Conservation (phyloP, 1,284 basidiomycete genomes). For the Apiotrichum siamense region DNA sequence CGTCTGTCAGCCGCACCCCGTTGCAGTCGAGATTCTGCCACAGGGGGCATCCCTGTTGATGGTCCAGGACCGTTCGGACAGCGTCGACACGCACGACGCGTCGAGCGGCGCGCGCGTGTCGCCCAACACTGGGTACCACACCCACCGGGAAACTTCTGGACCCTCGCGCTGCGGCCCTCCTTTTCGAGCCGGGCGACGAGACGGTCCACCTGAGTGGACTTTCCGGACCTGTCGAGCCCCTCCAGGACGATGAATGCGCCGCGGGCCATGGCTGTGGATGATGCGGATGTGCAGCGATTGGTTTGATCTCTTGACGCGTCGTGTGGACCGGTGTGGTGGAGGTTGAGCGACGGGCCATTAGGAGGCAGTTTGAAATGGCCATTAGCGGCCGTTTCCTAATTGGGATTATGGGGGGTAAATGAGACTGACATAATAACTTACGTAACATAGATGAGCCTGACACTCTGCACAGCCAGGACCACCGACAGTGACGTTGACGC, state of each 20-base stretch:
- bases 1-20: not conserved
- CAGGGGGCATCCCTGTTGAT: not conserved
- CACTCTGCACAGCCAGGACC: no score
- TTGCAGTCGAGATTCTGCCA: not conserved
- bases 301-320: no score
- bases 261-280: constrained; percentile 15
- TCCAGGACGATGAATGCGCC: constrained; percentile 87
- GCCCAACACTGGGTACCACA: no score
- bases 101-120: no score
- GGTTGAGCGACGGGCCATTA: not conserved
- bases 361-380: no score
- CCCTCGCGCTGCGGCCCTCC: constrained; percentile 39
- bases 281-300: not conserved
- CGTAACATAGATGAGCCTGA: no score
- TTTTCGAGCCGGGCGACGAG: constrained; percentile 54
- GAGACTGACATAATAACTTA: no score
- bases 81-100: no score
- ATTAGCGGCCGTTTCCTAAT: no score
- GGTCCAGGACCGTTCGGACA: constrained; percentile 16
- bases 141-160: constrained; percentile 79
- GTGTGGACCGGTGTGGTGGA: constrained; percentile 8
- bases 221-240: constrained; percentile 88
- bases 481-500: no score
- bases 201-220: constrained; percentile 71
- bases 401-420: no score